Base-by-base conservation (phyloP, 1,284 basidiomycete species). In the Naganishia liquefaciens region DNA sequence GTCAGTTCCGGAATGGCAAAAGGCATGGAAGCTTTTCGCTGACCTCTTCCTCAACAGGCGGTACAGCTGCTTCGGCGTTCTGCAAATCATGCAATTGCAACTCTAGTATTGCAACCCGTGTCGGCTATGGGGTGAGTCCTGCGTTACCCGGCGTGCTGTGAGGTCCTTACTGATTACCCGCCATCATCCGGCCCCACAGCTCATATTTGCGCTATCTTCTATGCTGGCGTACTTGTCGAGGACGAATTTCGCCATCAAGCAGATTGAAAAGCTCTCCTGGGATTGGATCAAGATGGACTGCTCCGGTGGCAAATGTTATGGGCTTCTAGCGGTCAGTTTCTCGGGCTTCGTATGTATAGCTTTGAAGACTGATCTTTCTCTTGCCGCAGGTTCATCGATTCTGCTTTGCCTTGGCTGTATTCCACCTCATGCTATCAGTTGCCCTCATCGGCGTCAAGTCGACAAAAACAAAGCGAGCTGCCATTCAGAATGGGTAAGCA, bases 51-150 rank as follows among this genome's bases (percentile, higher is more conserved):
- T 39, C 65, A 28, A 47, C 30, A 76, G 73, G 76, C 30, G 76
- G 77, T 37, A 72, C 74, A 65, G 75, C 80, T 86, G 93, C 94
- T 11, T 93, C 92, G 42, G 95, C 97, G 82, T 91, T 99, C 81
- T 96, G 88, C 85, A 96, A 96, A 83, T 94, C 92, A 64, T 99
- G 95, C 80, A 98, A 98, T 78, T 99, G 95, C 81, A 97, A 98
- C 76, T 96, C 93, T 11, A 96, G 93, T 0, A 98, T 99, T 71
- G 95, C 95, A 0, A 99, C 95, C 42, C 88, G 95, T 74, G 89
- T 99, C 66, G 95, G 95, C 44, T 99, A 94, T 80, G 93, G 93
- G 23, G 91, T 91, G 75, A 64, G 86, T 78, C 57, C 57, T 30
- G 39, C n/a, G 33, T 17, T 46, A 19, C 0, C 7, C 23, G 5